These are phyloP conservation scores for Geotrichum aggregatum DNA, from an alignment of 1,139 yeast genomes.

Conservation along the genomic window DNA sequence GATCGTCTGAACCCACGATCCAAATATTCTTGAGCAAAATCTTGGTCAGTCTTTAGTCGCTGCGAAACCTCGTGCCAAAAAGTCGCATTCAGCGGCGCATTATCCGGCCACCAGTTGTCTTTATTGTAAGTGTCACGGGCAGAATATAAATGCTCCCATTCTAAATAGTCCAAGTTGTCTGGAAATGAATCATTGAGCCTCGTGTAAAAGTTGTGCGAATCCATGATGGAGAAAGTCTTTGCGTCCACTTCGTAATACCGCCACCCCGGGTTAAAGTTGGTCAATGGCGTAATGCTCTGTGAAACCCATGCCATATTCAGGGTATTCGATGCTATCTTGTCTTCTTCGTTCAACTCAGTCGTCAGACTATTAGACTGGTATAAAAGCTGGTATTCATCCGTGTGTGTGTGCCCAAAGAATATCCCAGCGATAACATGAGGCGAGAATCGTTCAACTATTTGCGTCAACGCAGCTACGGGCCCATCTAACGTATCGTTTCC, in stretches of 20 bases:
- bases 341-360: conserved; percentile 24
- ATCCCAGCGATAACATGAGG: conserved; percentile 61
- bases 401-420: conserved; percentile 70
- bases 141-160: conserved; percentile 34
- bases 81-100: conserved; percentile 32
- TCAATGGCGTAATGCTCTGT: conserved; percentile 62
- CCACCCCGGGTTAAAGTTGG: conserved; percentile 63
- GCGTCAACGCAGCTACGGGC: conserved; percentile 53
- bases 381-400: conserved; percentile 60
- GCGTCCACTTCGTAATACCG: conserved; percentile 67
- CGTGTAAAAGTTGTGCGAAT: conserved; percentile 53
- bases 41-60: conserved; percentile 37
- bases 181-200: conserved; percentile 44
- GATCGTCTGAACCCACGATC: conserved; percentile 50
- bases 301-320: conserved; percentile 60
- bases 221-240: conserved; percentile 57
- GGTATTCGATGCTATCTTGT: conserved; percentile 44
- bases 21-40: conserved; percentile 48
- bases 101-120: conserved; percentile 35
- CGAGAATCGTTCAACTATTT: conserved; percentile 61
- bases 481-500: conserved; percentile 58
- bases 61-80: conserved; percentile 36
- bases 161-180: conserved; percentile 23
- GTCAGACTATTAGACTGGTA: conserved; percentile 41
- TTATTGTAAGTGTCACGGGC: conserved; percentile 33